phyloP scores from a whole-genome alignment of 192 early-diverging fungal genomes.

The Podila minutissima region DNA sequence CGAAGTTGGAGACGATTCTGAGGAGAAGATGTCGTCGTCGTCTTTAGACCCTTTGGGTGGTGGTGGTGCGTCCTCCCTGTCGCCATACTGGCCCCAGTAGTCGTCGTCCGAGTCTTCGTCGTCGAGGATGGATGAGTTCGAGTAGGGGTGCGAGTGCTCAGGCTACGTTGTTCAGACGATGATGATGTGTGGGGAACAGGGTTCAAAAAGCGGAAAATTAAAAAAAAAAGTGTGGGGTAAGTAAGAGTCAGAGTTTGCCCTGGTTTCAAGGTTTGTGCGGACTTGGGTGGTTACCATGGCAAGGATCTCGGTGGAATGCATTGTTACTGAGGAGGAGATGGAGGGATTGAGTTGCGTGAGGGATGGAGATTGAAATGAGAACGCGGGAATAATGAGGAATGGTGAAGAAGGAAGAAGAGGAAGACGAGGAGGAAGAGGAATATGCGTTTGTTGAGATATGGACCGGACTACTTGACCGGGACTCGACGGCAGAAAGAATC shows the following conservation, averaged over 20 bases:
- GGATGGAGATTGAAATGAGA: background rate
- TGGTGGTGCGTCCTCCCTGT: background rate
- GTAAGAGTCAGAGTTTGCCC: background rate
- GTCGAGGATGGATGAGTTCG: background rate
- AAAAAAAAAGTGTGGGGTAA: background rate
- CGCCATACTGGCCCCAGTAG: constrained; percentile 3
- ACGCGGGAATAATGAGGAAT: background rate
- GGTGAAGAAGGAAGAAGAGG: background rate
- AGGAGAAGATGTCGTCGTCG: background rate
- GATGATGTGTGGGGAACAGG: background rate
- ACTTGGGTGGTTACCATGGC: background rate
- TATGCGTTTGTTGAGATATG: background rate
- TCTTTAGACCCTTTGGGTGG: background rate
- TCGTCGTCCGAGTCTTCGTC: background rate
- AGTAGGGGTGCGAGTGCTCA: no score
- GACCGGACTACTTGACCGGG: no score
- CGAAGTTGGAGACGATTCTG: background rate
- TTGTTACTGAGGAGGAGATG: background rate
- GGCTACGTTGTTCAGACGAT: background rate
- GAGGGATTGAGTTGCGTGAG: background rate
- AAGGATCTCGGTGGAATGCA: background rate
- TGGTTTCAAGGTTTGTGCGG: background rate
- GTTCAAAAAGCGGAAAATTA: no score
- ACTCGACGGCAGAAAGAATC: background rate
- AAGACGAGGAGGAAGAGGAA: background rate